phyloP scores from a whole-genome alignment of 2,329 filamentous ascomycete genomes.

The Penicillium psychrosexuale region DNA sequence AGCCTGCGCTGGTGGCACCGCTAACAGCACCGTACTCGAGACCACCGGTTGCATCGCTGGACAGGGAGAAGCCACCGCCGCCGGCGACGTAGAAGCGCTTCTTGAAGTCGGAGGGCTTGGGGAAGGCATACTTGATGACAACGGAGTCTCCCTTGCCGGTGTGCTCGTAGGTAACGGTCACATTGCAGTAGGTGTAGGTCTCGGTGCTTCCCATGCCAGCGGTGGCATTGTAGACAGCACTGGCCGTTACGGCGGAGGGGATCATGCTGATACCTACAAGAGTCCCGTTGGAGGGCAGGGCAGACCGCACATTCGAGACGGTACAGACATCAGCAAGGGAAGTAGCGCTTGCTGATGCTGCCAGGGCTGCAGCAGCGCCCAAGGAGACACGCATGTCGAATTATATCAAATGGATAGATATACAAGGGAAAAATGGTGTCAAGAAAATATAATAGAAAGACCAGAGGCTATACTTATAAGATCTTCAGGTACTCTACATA shows the following conservation, averaged over 20 bases:
- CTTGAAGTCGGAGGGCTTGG: constrained; percentile 37
- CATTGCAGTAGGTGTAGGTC: constrained; percentile 40
- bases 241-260: constrained; percentile 43
- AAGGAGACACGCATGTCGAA: constrained; percentile 24
- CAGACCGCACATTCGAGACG: constrained; percentile 42
- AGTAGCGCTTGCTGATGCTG: constrained; percentile 31
- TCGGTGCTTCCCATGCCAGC: constrained; percentile 22
- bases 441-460: neutral
- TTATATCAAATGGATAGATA: neutral
- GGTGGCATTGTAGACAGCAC: constrained; percentile 38
- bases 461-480: neutral
- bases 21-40: constrained; percentile 43
- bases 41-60: constrained; percentile 39
- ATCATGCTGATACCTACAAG: constrained; percentile 43
- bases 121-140: constrained; percentile 40
- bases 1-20: constrained; percentile 46
- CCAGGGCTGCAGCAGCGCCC: constrained; percentile 19
- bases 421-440: neutral
- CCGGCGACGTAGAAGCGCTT: constrained; percentile 48
- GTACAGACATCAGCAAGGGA: constrained; percentile 46
- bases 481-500: neutral
- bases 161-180: constrained; percentile 45
- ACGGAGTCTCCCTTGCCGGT: constrained; percentile 41
- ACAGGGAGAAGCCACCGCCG: constrained; percentile 46
- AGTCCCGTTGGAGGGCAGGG: constrained; percentile 44